Conservation (phyloP, 2,329 filamentous ascomycete genomes). For the Dothideomycetes sp. region DNA sequence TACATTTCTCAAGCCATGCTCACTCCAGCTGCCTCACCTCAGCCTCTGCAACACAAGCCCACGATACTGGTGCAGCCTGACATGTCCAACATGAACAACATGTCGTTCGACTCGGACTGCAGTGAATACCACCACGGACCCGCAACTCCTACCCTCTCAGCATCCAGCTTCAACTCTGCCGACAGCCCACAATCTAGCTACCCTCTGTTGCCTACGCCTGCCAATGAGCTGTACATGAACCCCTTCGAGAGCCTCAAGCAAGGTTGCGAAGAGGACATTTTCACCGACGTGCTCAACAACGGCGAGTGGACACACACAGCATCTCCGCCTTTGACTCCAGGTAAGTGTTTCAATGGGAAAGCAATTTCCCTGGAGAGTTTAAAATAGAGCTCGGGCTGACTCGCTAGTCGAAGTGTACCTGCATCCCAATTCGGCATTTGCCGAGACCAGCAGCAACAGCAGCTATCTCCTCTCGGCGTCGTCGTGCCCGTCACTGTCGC, state of each 20-base stretch:
- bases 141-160: slow-evolving; percentile 77
- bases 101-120: slow-evolving; percentile 67
- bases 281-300: slow-evolving; percentile 61
- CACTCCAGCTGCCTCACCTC: slow-evolving; percentile 69
- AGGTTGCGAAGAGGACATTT: slow-evolving; percentile 58
- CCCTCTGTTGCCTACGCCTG: slow-evolving; percentile 71
- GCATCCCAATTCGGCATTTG: slow-evolving; percentile 55
- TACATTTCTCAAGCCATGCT: slow-evolving; percentile 54
- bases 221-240: slow-evolving; percentile 73
- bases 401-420: slow-evolving; percentile 47
- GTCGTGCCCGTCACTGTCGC: slow-evolving; percentile 75
- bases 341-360: slow-evolving; percentile 46
- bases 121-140: slow-evolving; percentile 62
- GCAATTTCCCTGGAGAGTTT: slow-evolving; percentile 5
- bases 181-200: slow-evolving; percentile 72
- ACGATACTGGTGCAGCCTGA: slow-evolving; percentile 57
- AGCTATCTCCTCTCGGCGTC: slow-evolving; percentile 64
- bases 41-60: slow-evolving; percentile 65
- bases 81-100: slow-evolving; percentile 35
- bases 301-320: slow-evolving; percentile 68
- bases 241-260: slow-evolving; percentile 62
- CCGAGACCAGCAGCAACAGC: slow-evolving; percentile 46
- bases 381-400: slow-evolving; percentile 13
- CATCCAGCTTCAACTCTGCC: slow-evolving; percentile 73
- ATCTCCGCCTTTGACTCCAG: slow-evolving; percentile 83